Percentiles rank a stretch among this genome's conserved stretches.
These are phyloP conservation scores for Aspergillus amoenus DNA, from an alignment of 2,329 filamentous ascomycete species.

Conservation along the genomic window DNA sequence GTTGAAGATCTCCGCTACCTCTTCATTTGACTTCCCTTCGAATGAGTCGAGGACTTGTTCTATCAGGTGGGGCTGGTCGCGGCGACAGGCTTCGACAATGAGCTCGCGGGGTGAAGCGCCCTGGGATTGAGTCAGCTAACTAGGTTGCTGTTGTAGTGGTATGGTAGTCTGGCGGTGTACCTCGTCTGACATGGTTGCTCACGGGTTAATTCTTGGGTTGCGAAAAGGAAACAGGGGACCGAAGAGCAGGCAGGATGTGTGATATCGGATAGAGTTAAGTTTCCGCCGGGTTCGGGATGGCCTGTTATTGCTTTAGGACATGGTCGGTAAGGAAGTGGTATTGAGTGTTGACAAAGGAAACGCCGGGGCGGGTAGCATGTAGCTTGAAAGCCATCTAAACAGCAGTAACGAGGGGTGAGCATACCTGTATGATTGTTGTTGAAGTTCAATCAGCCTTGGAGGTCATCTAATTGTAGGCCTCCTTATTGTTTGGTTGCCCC, in stretches of 20 bases:
- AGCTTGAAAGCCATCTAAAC: no score
- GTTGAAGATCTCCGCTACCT: constrained; percentile 79
- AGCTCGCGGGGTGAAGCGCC: constrained; percentile 83
- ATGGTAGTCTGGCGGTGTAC: constrained; percentile 25
- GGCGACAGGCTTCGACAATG: constrained; percentile 87
- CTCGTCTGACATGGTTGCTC: constrained; percentile 43
- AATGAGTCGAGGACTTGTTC: constrained; percentile 67
- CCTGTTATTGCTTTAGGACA: neutral
- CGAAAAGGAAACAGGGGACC: neutral
- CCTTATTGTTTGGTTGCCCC: constrained; percentile 18
- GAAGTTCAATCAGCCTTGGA: neutral
- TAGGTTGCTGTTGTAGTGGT: constrained; percentile 7
- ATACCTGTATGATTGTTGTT: neutral
- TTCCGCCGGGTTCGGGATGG: neutral
- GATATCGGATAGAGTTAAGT: neutral
- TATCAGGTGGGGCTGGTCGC: constrained; percentile 87
- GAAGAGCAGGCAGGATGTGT: neutral
- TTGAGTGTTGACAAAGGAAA: neutral
- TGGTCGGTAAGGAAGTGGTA: neutral
- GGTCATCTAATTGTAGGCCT: constrained; percentile 6
- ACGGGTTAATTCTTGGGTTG: neutral
- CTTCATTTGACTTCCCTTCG: constrained; percentile 57
- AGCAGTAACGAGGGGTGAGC: neutral
- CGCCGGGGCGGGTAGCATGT: neutral
- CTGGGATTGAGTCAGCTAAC: constrained; percentile 43